Evolutionary conservation across 148 eudicot genomes (phyloP).

Genomic region (Nyssa sinensis): DNA sequence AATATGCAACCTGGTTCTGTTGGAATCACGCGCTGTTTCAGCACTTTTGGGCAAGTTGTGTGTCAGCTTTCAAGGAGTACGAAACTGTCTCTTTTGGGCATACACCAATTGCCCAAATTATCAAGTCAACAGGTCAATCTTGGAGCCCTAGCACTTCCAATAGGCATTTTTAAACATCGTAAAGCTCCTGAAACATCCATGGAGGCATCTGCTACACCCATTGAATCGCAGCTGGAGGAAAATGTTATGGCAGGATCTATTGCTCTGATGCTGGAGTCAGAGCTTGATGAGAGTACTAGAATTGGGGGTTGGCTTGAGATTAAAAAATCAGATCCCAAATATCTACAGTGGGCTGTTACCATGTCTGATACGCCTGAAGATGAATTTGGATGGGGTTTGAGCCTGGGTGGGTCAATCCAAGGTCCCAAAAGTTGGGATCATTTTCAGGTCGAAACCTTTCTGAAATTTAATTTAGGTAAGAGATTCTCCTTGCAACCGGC

Average conservation of each 20-base stretch:
- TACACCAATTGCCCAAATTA: constrained; percentile 42
- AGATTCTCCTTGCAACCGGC: constrained; percentile 65
- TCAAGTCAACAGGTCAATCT: constrained; percentile 33
- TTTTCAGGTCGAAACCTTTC: constrained; percentile 69
- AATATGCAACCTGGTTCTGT: constrained; percentile 32
- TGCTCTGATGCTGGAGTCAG: constrained; percentile 70
- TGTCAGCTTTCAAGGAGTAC: constrained; percentile 57
- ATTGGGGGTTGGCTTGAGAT: constrained; percentile 80
- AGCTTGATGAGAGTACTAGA: constrained; percentile 70
- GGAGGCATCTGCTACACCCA: constrained; percentile 31
- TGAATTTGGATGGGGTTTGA: constrained; percentile 91
- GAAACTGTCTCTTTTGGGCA: constrained; percentile 65
- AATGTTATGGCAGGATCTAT: constrained; percentile 35
- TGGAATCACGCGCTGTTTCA: constrained; percentile 46
- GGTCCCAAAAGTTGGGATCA: constrained; percentile 57
- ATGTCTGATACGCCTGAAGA: constrained; percentile 76
- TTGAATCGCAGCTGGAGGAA: constrained; percentile 20
- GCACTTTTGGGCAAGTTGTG: constrained; percentile 79
- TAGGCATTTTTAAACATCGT: constrained; percentile 32
- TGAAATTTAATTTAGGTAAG: constrained; percentile 61
- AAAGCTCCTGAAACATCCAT: constrained; percentile 30
- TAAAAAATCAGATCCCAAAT: constrained; percentile 41
- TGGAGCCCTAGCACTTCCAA: constrained; percentile 57
- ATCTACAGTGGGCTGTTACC: constrained; percentile 70
- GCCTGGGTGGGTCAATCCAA: constrained; percentile 57